These are phyloP conservation scores for Amaranthus cruentus DNA, from an alignment of 148 eudicot genomes.

Conservation along the genomic window DNA sequence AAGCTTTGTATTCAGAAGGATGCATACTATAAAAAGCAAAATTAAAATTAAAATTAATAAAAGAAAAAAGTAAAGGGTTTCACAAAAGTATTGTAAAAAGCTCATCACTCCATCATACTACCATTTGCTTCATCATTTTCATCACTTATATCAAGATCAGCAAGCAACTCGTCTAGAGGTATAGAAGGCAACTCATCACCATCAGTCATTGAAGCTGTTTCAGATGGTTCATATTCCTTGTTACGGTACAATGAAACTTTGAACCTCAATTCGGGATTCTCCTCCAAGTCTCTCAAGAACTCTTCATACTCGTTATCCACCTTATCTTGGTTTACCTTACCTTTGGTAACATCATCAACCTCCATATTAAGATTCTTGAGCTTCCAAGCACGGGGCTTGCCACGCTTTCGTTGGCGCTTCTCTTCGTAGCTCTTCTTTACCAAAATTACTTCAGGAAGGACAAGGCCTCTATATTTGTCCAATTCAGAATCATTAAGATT, in stretches of 20 bases:
- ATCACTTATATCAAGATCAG: slow-evolving; percentile 43
- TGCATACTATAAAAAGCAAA: neutral
- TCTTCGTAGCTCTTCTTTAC: slow-evolving; percentile 73
- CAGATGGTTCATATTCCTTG: slow-evolving; percentile 52
- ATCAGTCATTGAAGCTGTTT: slow-evolving; percentile 44
- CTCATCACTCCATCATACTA: slow-evolving; percentile 37
- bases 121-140: slow-evolving; percentile 30
- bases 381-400: slow-evolving; percentile 73
- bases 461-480: slow-evolving; percentile 50
- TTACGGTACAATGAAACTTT: slow-evolving; percentile 53
- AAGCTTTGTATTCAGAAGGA: neutral
- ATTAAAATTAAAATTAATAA: neutral
- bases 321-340: slow-evolving; percentile 44
- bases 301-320: slow-evolving; percentile 50
- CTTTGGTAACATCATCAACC: slow-evolving; percentile 36
- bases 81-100: neutral
- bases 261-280: slow-evolving; percentile 68
- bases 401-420: slow-evolving; percentile 47
- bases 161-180: slow-evolving; percentile 60
- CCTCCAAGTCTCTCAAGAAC: slow-evolving; percentile 61
- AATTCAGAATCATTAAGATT: slow-evolving; percentile 27
- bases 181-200: slow-evolving; percentile 55
- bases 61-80: neutral
- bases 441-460: slow-evolving; percentile 48
- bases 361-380: slow-evolving; percentile 63